Evolutionary conservation across 345 rosid genomes (phyloP).

Genomic region (Citrus glauca): DNA sequence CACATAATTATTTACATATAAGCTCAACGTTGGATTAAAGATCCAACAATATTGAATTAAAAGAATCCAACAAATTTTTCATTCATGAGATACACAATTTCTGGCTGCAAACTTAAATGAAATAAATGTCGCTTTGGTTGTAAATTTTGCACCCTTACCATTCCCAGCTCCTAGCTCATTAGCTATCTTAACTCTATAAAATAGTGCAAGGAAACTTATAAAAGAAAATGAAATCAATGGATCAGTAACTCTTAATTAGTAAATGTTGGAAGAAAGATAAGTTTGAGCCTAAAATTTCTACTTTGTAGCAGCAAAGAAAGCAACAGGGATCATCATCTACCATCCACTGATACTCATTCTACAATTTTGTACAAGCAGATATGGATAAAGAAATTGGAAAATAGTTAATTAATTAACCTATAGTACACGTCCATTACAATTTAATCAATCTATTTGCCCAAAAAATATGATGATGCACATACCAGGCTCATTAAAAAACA

Average conservation of each 20-base stretch:
- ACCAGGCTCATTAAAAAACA: constrained; percentile 39
- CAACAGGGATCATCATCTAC: constrained; percentile 44
- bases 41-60: too few species aligned
- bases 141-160: constrained; percentile 36
- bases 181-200: constrained; percentile 39
- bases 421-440: constrained; percentile 40
- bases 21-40: too few species aligned
- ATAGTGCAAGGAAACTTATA: background rate
- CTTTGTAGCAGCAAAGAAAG: constrained; percentile 46
- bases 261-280: too few species aligned
- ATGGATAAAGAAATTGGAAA: background rate
- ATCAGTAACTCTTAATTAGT: too few species aligned
- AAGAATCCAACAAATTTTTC: too few species aligned
- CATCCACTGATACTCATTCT: constrained; percentile 33
- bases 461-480: constrained; percentile 25
- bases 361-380: constrained; percentile 28
- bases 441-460: constrained; percentile 53
- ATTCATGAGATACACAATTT: too few species aligned
- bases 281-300: background rate
- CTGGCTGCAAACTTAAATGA: too few species aligned
- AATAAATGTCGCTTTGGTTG: background rate
- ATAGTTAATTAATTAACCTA: constrained; percentile 26
- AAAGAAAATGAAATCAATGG: background rate
- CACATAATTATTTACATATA: too few species aligned
- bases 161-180: constrained; percentile 52